Percentiles rank a stretch among this genome's conserved stretches.
Evolutionary conservation across 768 basidiomycete species (phyloP).

Genomic region (Dacryopinax primogenitus): DNA sequence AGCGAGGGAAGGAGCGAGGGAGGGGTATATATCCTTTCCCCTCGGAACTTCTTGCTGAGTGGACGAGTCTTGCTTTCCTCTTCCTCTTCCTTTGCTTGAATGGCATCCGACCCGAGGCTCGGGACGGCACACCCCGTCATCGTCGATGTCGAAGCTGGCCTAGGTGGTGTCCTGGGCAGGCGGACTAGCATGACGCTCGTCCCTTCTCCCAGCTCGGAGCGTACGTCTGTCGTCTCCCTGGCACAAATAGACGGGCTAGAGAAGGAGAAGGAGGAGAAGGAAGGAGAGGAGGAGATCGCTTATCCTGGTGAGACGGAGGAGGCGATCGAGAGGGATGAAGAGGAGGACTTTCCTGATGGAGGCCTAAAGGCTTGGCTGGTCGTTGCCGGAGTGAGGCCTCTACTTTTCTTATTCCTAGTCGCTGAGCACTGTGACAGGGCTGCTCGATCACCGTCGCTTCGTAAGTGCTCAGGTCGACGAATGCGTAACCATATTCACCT

Average conservation of each 20-base stretch:
- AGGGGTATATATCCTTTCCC: slow-evolving; percentile 1
- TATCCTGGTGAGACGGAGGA: not conserved
- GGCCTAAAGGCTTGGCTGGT: slow-evolving; percentile 39
- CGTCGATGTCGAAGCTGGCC: not conserved
- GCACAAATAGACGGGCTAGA: not conserved
- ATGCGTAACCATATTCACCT: too few relatives aligned
- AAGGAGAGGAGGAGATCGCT: slow-evolving; percentile 8
- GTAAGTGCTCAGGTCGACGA: too few relatives aligned
- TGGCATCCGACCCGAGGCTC: not conserved
- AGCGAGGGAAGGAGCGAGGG: not conserved
- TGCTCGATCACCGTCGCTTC: slow-evolving; percentile 3
- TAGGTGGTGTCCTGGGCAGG: not conserved
- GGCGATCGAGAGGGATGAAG: not conserved
- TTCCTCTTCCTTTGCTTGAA: not conserved
- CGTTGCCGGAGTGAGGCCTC: slow-evolving; percentile 40
- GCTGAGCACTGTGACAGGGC: not conserved
- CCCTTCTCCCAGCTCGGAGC: not conserved
- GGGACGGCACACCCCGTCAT: not conserved
- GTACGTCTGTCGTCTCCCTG: not conserved
- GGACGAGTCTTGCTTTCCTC: not conserved
- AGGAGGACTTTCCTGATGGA: slow-evolving; percentile 32
- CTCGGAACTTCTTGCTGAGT: not conserved
- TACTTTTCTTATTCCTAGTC: not conserved
- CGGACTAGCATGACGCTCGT: slow-evolving; percentile 1
- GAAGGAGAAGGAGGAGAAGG: not conserved